Evolutionary conservation across 306 rosid genomes (phyloP), one percentile per base, ranked within the genome.

Genomic region (Cicer pinnatifidum): DNA sequence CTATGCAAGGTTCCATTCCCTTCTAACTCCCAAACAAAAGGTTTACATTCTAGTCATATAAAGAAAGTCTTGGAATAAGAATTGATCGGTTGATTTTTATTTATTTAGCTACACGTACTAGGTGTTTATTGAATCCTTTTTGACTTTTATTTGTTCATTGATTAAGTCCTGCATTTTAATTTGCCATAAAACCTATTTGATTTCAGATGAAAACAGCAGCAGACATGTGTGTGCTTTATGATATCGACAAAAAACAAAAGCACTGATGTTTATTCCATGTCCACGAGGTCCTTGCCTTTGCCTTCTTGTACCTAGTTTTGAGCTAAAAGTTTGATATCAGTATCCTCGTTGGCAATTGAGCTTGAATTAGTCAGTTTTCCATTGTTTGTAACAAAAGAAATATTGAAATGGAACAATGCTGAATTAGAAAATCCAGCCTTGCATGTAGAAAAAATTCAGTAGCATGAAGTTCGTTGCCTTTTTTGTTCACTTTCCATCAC

Each of bases 181-280:
- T 52, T 72, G 35, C 54, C 1, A 20, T 23, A 65, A 54, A 6
- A 13, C 33, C 70, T 40, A 54, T 66, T 73, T 67, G 75, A 20
- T 84, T 83, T 76, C 96, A 89, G 97, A 82, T 91, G 90, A 91
- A 91, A 87, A 88, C 97, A 5, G 97, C 97, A 11, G 89, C 96
- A 23, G 97, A 91, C 72, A 82, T 66, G 38, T 89, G 97, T 38
- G 91, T 81, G 73, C 91, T 91, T 74, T 79, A 87, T 72, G 97
- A 91, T 74, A 88, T 85, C 40, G 81, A 88, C 76, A 84, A 82
- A 68, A 89, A 86, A 80, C 96, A 82, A 48, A 88, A 86, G 88
- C 69, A 79, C 45, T 89, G 82, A 85, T 83, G 76, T 67, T 69
- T 45, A 66, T 43, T 73, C 54, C 67, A 46, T 56, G 54, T 23